These are phyloP conservation scores for Thermothielavioides terrestris DNA, from an alignment of 495 filamentous ascomycete species.

Conservation along the genomic window DNA sequence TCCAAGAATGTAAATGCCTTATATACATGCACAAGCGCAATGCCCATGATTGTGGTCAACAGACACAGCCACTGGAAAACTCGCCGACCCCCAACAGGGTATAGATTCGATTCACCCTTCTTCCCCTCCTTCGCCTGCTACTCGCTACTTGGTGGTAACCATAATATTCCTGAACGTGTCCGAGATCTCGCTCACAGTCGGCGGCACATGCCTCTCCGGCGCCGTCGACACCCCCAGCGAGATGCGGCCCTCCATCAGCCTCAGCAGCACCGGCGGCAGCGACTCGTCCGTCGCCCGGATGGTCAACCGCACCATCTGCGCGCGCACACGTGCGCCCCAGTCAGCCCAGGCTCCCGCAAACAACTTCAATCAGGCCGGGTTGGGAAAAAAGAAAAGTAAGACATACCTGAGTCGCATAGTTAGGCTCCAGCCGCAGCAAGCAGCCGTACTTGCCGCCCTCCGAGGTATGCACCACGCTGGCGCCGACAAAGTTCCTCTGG, in stretches of 20 bases:
- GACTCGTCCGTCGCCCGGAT: conserved; percentile 88
- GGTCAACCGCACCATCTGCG: conserved; percentile 88
- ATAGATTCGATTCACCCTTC: not conserved
- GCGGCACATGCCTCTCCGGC: conserved; percentile 25
- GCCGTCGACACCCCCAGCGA: conserved; percentile 40
- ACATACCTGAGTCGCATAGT: conserved; percentile 75
- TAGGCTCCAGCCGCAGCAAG: conserved; percentile 87
- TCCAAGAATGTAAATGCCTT: too few species aligned
- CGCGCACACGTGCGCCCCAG: not conserved
- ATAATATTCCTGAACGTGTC: conserved; percentile 42
- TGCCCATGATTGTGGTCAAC: too few species aligned
- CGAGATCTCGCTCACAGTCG: conserved; percentile 36
- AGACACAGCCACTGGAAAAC: too few species aligned
- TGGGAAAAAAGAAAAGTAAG: not conserved
- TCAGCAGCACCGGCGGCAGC: conserved; percentile 71
- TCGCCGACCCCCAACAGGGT: too few species aligned
- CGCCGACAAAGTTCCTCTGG: conserved; percentile 84
- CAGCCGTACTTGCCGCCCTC: conserved; percentile 88
- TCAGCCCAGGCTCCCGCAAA: not conserved
- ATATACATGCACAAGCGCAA: too few species aligned
- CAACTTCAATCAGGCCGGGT: not conserved
- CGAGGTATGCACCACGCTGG: conserved; percentile 77
- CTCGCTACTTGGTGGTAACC: conserved; percentile 30
- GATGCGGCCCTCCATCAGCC: conserved; percentile 77
- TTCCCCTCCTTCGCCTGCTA: conserved; percentile 16